Conservation (phyloP, 768 basidiomycete genomes). For the Kwoniella shandongensis region DNA sequence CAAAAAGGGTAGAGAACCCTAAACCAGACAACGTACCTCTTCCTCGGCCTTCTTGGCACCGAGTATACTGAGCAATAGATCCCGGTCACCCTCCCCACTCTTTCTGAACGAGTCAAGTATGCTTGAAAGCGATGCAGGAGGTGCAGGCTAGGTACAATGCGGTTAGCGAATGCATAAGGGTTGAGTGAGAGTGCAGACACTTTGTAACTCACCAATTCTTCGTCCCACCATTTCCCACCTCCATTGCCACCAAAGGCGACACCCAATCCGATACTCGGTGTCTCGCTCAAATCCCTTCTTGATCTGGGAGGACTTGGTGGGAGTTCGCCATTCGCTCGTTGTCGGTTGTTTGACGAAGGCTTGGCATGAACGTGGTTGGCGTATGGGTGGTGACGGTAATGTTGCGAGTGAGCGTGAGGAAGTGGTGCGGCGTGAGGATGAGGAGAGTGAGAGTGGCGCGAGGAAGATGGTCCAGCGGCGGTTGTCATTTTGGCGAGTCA, state of each 20-base stretch:
- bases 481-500: conserved; percentile 13
- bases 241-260: conserved; percentile 36
- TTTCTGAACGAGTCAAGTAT: conserved; percentile 80
- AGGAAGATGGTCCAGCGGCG: conserved; percentile 16
- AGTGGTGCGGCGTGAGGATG: conserved; percentile 9
- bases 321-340: conserved; percentile 10
- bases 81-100: conserved; percentile 87
- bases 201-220: conserved; percentile 44
- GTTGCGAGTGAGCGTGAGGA: conserved; percentile 1
- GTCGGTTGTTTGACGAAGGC: conserved; percentile 8
- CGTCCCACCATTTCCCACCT: conserved; percentile 50
- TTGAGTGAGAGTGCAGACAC: background rate
- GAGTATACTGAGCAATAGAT: conserved; percentile 84
- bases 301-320: conserved; percentile 44
- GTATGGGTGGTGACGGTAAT: conserved; percentile 40
- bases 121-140: conserved; percentile 78
- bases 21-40: conserved; percentile 67
- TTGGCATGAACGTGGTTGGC: conserved; percentile 11
- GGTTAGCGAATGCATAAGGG: no score
- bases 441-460: conserved; percentile 10
- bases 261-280: conserved; percentile 33
- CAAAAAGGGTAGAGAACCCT: no score
- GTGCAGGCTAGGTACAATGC: conserved; percentile 52
- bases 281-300: conserved; percentile 35
- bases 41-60: conserved; percentile 92